Evolutionary conservation across 2,329 filamentous ascomycete species (phyloP).

Genomic region (Trichocomaceae sp.): DNA sequence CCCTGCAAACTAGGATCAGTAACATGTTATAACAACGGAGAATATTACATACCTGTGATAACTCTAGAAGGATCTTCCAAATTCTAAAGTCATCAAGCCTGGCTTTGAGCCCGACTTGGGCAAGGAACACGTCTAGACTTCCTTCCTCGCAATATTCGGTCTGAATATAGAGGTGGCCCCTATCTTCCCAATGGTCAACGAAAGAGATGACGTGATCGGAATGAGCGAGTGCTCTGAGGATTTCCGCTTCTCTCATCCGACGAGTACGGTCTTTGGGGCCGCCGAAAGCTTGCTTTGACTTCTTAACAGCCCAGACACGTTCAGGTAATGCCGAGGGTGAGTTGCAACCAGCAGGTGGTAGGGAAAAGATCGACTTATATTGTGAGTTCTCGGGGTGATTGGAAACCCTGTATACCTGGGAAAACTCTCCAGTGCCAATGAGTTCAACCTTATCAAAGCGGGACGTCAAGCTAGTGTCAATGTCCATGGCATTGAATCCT

Average conservation of each 20-base stretch:
- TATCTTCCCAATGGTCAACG: slow-evolving; percentile 79
- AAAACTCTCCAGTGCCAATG: slow-evolving; percentile 86
- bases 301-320: slow-evolving; percentile 86
- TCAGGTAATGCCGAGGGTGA: slow-evolving; percentile 50
- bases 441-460: slow-evolving; percentile 76
- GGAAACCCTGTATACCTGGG: slow-evolving; percentile 77
- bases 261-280: slow-evolving; percentile 73
- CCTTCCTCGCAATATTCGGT: slow-evolving; percentile 96
- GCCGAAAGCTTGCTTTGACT: slow-evolving; percentile 71
- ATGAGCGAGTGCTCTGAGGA: slow-evolving; percentile 68
- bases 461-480: slow-evolving; percentile 66
- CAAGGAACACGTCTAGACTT: slow-evolving; percentile 77
- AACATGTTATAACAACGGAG: background rate
- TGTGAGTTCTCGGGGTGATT: slow-evolving; percentile 31
- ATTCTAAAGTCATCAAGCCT: slow-evolving; percentile 94
- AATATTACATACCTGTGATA: slow-evolving; percentile 60
- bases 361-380: slow-evolving; percentile 38
- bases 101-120: slow-evolving; percentile 73
- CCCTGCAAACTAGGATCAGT: slow-evolving; percentile 50
- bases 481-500: slow-evolving; percentile 61
- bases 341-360: slow-evolving; percentile 44
- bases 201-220: slow-evolving; percentile 82
- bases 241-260: slow-evolving; percentile 76
- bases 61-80: slow-evolving; percentile 92
- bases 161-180: slow-evolving; percentile 86